Conservation (phyloP, 495 filamentous ascomycete genomes). For the Tuber umbilicatum region DNA sequence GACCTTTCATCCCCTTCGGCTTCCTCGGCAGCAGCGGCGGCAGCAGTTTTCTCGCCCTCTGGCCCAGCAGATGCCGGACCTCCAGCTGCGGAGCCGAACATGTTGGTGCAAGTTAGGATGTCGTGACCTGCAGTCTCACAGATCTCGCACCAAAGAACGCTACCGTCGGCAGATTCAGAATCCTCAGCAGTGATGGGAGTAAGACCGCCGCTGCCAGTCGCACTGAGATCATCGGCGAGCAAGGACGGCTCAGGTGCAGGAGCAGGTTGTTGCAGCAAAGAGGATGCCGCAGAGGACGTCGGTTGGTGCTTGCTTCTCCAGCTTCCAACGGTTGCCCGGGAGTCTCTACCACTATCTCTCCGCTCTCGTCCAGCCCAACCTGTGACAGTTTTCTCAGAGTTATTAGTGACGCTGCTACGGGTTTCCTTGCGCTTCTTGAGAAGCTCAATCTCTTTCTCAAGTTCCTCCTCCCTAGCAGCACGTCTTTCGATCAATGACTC, state of each 20-base stretch:
- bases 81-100: slow-evolving; percentile 55
- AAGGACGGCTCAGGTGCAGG: neutral
- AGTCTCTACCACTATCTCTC: slow-evolving; percentile 16
- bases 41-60: slow-evolving; percentile 29
- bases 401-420: slow-evolving; percentile 26
- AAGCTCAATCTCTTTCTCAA: slow-evolving; percentile 77
- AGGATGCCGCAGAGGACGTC: neutral
- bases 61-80: slow-evolving; percentile 38
- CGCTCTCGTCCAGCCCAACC: neutral
- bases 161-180: slow-evolving; percentile 24
- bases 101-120: slow-evolving; percentile 84
- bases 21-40: slow-evolving; percentile 19
- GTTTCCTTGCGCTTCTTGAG: slow-evolving; percentile 46
- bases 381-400: slow-evolving; percentile 39
- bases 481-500: slow-evolving; percentile 64
- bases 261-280: neutral
- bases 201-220: slow-evolving; percentile 24
- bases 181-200: slow-evolving; percentile 31
- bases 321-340: slow-evolving; percentile 42
- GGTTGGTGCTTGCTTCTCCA: slow-evolving; percentile 25
- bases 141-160: slow-evolving; percentile 80
- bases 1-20: slow-evolving; percentile 14
- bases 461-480: slow-evolving; percentile 71
- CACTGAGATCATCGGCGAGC: slow-evolving; percentile 3
- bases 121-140: slow-evolving; percentile 92